These are phyloP conservation scores for Neurospora sp. DNA, from an alignment of 495 filamentous ascomycete species.

Conservation along the genomic window DNA sequence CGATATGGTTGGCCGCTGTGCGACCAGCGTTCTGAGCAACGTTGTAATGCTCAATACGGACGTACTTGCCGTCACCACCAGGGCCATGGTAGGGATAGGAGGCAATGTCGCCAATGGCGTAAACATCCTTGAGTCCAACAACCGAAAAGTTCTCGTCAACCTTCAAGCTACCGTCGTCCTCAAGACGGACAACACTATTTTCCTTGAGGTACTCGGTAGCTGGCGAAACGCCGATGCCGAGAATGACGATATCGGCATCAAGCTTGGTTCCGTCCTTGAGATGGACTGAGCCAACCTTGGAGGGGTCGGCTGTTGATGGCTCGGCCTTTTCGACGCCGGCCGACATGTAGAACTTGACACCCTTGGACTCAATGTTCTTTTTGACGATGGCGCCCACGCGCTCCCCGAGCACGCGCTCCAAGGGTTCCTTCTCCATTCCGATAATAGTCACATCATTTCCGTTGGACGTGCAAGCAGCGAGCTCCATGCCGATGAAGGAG, in stretches of 20 bases:
- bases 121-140: slow-evolving; percentile 64
- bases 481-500: slow-evolving; percentile 95
- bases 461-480: slow-evolving; percentile 65
- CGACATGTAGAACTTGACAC: slow-evolving; percentile 75
- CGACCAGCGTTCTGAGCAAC: slow-evolving; percentile 91
- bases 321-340: slow-evolving; percentile 74
- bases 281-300: slow-evolving; percentile 66
- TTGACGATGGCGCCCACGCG: slow-evolving; percentile 75
- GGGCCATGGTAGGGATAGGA: slow-evolving; percentile 91
- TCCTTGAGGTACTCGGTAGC: slow-evolving; percentile 76
- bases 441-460: slow-evolving; percentile 78
- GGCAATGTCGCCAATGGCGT: slow-evolving; percentile 91
- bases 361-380: slow-evolving; percentile 65
- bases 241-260: slow-evolving; percentile 78
- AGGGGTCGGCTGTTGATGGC: slow-evolving; percentile 50
- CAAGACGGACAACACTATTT: slow-evolving; percentile 54
- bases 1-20: slow-evolving; percentile 62
- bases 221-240: slow-evolving; percentile 81
- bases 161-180: slow-evolving; percentile 70
- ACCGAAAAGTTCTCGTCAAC: slow-evolving; percentile 72
- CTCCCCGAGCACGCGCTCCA: slow-evolving; percentile 80
- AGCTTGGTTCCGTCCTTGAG: slow-evolving; percentile 82
- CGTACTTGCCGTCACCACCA: slow-evolving; percentile 56
- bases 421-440: slow-evolving; percentile 80
- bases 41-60: slow-evolving; percentile 93